Evolutionary conservation across 2,329 filamentous ascomycete species (phyloP), one percentile per base, ranked within the genome.

Genomic region (Cladorrhinum sp.): DNA sequence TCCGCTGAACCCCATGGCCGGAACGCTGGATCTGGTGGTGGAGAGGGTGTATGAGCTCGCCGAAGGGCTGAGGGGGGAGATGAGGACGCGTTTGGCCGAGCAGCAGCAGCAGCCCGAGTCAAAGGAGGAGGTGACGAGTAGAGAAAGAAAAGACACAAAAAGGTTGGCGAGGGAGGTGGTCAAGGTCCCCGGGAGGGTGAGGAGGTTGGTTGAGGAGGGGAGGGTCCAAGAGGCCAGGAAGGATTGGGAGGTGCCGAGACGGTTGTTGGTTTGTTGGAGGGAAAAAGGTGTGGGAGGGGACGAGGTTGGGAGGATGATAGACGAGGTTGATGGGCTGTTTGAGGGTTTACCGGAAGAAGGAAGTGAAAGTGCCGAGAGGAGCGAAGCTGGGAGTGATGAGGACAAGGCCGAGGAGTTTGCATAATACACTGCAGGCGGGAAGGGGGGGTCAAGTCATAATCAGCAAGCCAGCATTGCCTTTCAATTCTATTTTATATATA

Each of bases 1-100:
- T 68, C 89, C 89, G 2, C 73, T 92, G 52, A 89, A 88, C 62
- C 88, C 89, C 1, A 86, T 89, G 74, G 89, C 87, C 1, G 86
- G 86, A 51, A 91, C 87, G 0, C 80, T 93, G 30, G 86, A 89
- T 65, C 86, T 87, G 2, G 89, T 89, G 39, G 89, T 94, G 55
- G 83, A 84, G 2, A 87, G 90, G 64, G 92, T 94, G 66, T 91
- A 90, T 68, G 81, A 81, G 33, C 80, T 84, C 68, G 83, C 84
- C 6, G 79, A 76, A 2, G 75, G 77, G 42, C 87, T 87, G 68
- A 78, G 80, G 64, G 80, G 82, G 62, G 75, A 76, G 12, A 71
- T 86, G 23, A 79, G 82, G 58, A 69, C 76, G 49, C 75, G 75
- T 3, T 7, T 53, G 20, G 36, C 12, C 30, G 18, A 70, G 71